These are phyloP conservation scores for Leishmania lainsoni DNA, from an alignment of 208 protist genomes.

Conservation along the genomic window DNA sequence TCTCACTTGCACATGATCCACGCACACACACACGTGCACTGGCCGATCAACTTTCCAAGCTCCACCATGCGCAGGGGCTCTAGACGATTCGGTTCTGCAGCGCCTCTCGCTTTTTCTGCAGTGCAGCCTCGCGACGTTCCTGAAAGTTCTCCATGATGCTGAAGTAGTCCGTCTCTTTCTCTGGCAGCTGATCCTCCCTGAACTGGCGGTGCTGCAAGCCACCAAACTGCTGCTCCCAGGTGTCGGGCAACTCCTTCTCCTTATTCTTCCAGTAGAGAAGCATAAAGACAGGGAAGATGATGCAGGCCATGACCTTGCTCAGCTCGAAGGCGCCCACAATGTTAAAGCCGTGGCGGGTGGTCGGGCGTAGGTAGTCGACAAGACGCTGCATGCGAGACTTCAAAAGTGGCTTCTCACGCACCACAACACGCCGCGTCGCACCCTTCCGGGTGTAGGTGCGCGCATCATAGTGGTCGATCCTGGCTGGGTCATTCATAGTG, in stretches of 20 bases:
- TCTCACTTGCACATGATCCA: not conserved
- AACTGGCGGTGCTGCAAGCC: conserved; percentile 80
- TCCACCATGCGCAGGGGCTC: conserved; percentile 9
- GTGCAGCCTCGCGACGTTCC: conserved; percentile 63
- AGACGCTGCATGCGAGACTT: conserved; percentile 78
- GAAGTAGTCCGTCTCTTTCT: conserved; percentile 80
- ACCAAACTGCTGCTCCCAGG: conserved; percentile 80
- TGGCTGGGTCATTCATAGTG: conserved; percentile 48
- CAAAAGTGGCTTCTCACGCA: conserved; percentile 78
- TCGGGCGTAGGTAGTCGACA: conserved; percentile 60
- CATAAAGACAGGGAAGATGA: conserved; percentile 79
- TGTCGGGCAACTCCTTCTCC: conserved; percentile 70
- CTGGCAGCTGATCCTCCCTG: conserved; percentile 61
- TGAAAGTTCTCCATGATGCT: conserved; percentile 83
- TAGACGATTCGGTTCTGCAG: conserved; percentile 34
- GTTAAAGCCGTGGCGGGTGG: conserved; percentile 63
- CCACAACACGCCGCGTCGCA: conserved; percentile 61
- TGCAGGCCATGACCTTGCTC: conserved; percentile 77
- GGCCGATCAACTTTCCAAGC: not conserved
- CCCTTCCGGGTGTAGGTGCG: conserved; percentile 63
- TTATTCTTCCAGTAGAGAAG: conserved; percentile 81
- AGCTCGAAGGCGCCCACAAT: conserved; percentile 71
- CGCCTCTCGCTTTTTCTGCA: conserved; percentile 68
- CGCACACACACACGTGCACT: not conserved
- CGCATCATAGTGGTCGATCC: conserved; percentile 74